phyloP scores from a whole-genome alignment of 352 stramenopile genomes.

The Phytophthora europaea region DNA sequence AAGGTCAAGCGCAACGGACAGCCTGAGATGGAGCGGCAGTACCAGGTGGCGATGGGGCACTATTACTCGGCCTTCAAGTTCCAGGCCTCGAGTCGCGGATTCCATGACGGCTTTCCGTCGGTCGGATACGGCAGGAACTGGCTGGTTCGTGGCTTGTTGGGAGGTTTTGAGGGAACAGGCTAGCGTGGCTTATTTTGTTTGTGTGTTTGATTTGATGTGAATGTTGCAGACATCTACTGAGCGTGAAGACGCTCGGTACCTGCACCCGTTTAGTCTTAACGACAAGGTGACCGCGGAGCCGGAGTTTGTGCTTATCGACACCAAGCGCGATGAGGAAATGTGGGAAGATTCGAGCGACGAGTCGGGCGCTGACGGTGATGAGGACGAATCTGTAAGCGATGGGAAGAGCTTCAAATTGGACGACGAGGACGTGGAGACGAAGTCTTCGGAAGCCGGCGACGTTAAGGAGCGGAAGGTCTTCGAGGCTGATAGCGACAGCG shows the following conservation, averaged over 20 bases:
- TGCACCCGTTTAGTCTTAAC: conserved; percentile 46
- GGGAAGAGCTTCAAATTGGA: conserved; percentile 12
- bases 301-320: conserved; percentile 50
- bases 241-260: conserved; percentile 40
- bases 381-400: background rate
- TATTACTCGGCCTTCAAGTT: conserved; percentile 67
- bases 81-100: conserved; percentile 29
- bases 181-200: conserved; percentile 3
- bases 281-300: conserved; percentile 30
- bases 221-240: conserved; percentile 45
- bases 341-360: conserved; percentile 20
- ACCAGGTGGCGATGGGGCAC: conserved; percentile 64
- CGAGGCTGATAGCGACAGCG: conserved; percentile 10
- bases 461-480: conserved; percentile 12
- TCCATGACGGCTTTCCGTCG: conserved; percentile 42
- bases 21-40: conserved; percentile 58
- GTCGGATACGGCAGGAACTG: conserved; percentile 63
- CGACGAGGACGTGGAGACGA: conserved; percentile 14
- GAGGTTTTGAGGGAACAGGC: background rate
- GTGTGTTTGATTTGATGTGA: conserved; percentile 7
- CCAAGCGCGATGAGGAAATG: conserved; percentile 28
- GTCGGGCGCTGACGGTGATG: conserved; percentile 2
- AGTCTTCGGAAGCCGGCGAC: background rate
- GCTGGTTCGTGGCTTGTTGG: conserved; percentile 43
- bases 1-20: conserved; percentile 49